Base-by-base conservation (phyloP, 1,139 yeast genomes). In the Lodderomyces oxycetoniae region DNA sequence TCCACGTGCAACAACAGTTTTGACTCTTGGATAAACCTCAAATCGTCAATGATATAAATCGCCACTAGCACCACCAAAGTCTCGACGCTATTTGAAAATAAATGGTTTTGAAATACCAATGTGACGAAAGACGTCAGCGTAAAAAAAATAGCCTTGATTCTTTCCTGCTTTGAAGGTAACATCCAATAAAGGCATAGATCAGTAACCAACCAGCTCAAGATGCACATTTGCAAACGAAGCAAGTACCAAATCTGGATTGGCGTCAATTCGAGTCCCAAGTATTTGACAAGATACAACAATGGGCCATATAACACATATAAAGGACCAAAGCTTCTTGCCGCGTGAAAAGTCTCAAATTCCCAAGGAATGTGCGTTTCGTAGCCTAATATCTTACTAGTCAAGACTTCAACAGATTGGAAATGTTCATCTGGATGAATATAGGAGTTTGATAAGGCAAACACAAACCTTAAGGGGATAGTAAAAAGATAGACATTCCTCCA, bases 391-490 rank as follows among this genome's bases (percentile, higher is more conserved):
- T 58, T 55, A 45, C 61, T 57, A 4, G 81, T 68, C 13, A 91
- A 52, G 0, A 85, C 79, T 52, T 88, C 95, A 22, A 93, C 71
- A 15, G 82, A 77, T 55, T 93, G 99, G 54, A 87, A 86, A 55
- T 89, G 96, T 59, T 93, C 99, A 63, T 93, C 99, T 0, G 98
- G 98, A 48, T 93, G 99, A 32, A 93, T 79, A 53, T 93, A 93
- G 1, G 96, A 86, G 28, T 83, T 72, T 32, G 83, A 77, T 2
- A 84, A 54, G 0, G 86, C 79, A 31, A 87, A 63, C 20, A 74
- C 59, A 26, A 83, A 60, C 35, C 88, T 57, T 15, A 76, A 53
- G 0, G 67, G 61, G 15, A 77, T 67, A 24, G 72, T 57, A 14
- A 58, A 31, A 24, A 67, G 47, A 49, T 71, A 74, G 2, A 67